phyloP scores from a whole-genome alignment of 148 eudicot genomes.

The Pharnaceum exiguum region DNA sequence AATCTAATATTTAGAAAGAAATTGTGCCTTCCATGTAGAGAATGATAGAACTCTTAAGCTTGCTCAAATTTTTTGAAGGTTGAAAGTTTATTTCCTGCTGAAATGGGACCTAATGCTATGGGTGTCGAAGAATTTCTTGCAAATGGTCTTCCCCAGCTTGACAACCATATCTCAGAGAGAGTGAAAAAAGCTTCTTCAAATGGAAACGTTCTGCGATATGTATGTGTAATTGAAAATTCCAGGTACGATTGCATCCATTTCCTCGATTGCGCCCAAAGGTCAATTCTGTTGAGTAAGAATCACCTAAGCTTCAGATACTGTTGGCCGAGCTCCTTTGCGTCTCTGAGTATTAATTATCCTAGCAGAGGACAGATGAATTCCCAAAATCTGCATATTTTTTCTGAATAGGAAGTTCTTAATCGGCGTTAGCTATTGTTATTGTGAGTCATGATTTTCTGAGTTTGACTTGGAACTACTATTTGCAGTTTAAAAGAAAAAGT shows the following conservation, averaged over 20 bases:
- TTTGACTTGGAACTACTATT: too few relatives aligned
- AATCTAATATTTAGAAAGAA: not conserved
- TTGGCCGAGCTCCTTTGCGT: not conserved
- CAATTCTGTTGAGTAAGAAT: slow-evolving; percentile 5
- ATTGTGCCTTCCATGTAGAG: not conserved
- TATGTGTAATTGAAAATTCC: slow-evolving; percentile 70
- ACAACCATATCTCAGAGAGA: slow-evolving; percentile 54
- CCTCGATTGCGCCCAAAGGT: not conserved
- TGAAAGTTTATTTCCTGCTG: slow-evolving; percentile 77
- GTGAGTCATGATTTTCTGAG: not conserved
- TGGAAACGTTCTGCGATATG: slow-evolving; percentile 89
- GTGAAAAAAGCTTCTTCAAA: slow-evolving; percentile 61
- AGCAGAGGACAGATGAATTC: not conserved
- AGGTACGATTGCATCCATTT: slow-evolving; percentile 41
- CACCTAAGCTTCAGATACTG: not conserved
- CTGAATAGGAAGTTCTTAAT: not conserved
- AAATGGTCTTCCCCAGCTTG: slow-evolving; percentile 74
- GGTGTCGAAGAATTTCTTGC: slow-evolving; percentile 61
- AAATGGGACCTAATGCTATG: slow-evolving; percentile 76
- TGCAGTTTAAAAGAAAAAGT: too few relatives aligned
- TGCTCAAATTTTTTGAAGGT: slow-evolving; percentile 33
- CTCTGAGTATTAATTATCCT: not conserved
- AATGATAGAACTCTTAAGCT: not conserved
- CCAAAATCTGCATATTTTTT: too few relatives aligned
- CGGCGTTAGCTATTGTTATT: not conserved